Percentiles rank a stretch among this genome's conserved stretches.
Conservation (phyloP, 2,329 filamentous ascomycete genomes). For the Fusarium austroafricanum region DNA sequence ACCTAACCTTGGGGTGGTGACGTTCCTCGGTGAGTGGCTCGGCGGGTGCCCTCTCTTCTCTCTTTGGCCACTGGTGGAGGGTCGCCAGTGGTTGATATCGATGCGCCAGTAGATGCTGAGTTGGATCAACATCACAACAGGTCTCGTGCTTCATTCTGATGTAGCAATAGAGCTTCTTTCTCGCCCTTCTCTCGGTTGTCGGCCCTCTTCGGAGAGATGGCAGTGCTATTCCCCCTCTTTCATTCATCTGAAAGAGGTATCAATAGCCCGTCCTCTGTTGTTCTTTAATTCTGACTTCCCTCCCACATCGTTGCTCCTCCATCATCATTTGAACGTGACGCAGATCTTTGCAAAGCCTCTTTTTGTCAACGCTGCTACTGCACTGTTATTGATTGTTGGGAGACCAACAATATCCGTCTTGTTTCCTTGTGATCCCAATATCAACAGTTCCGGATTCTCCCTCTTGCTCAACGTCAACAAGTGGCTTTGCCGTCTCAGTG, state of each 20-base stretch:
- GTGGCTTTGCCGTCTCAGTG: slow-evolving; percentile 26
- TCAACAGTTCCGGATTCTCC: slow-evolving; percentile 23
- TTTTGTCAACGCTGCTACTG: slow-evolving; percentile 10
- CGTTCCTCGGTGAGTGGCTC: slow-evolving; percentile 43
- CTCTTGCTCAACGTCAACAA: slow-evolving; percentile 27
- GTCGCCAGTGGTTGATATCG: slow-evolving; percentile 48
- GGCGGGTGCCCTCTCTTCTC: slow-evolving; percentile 25
- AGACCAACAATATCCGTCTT: slow-evolving; percentile 9
- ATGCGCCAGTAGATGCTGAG: slow-evolving; percentile 30
- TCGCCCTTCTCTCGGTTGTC: slow-evolving; percentile 36
- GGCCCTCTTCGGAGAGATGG: slow-evolving; percentile 24
- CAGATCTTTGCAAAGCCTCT: slow-evolving; percentile 34
- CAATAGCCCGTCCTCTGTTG: slow-evolving; percentile 22
- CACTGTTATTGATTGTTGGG: slow-evolving; percentile 17
- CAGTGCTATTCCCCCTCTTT: slow-evolving; percentile 20
- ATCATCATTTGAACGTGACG: slow-evolving; percentile 29
- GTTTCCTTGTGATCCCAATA: slow-evolving; percentile 1
- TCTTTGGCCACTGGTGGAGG: slow-evolving; percentile 45
- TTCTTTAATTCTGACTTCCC: slow-evolving; percentile 32
- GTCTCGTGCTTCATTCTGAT: slow-evolving; percentile 37
- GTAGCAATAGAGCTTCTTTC: slow-evolving; percentile 18
- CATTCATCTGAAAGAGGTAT: slow-evolving; percentile 27
- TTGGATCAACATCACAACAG: slow-evolving; percentile 43
- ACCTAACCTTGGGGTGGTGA: slow-evolving; percentile 38
- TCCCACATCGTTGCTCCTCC: slow-evolving; percentile 28